A percentile compares a stretch with the other conserved stretches of the same genome.
phyloP scores from a whole-genome alignment of 2,329 filamentous ascomycete species.

The Chaetomium globosum region DNA sequence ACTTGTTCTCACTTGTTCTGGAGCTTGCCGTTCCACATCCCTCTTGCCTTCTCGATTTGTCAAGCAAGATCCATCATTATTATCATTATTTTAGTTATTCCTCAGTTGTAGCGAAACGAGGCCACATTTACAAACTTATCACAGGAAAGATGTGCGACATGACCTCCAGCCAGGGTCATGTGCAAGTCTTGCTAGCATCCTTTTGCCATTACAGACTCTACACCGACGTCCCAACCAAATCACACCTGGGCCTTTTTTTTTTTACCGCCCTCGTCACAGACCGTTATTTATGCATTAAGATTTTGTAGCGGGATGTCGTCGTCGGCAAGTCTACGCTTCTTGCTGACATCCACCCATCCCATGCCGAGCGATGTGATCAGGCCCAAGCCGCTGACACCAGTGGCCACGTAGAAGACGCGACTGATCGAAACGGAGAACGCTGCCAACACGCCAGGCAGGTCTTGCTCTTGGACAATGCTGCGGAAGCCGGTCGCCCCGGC shows the following conservation, averaged over 20 bases:
- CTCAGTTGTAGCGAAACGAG: not conserved
- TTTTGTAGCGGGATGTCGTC: not conserved
- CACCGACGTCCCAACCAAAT: not conserved
- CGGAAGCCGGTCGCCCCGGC: slow-evolving; percentile 47
- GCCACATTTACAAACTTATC: not conserved
- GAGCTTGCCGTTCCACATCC: too few species aligned
- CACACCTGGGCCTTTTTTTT: not conserved
- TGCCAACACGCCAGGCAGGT: slow-evolving; percentile 42
- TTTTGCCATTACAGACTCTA: not conserved
- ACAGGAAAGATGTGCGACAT: not conserved
- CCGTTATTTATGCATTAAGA: not conserved
- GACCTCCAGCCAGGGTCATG: not conserved
- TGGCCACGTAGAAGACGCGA: slow-evolving; percentile 46
- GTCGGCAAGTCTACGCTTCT: slow-evolving; percentile 27
- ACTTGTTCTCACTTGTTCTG: too few species aligned
- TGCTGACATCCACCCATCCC: slow-evolving; percentile 51
- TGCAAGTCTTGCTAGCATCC: not conserved
- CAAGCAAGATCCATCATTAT: not conserved
- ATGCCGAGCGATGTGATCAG: slow-evolving; percentile 48
- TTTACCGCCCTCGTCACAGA: not conserved
- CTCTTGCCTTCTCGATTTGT: too few species aligned
- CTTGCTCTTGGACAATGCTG: slow-evolving; percentile 36
- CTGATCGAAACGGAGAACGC: slow-evolving; percentile 46
- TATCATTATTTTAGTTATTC: not conserved
- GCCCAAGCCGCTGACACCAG: slow-evolving; percentile 42